Evolutionary conservation across 2,329 filamentous ascomycete genomes (phyloP).

Genomic region (Tolypocladium ophioglossoides): DNA sequence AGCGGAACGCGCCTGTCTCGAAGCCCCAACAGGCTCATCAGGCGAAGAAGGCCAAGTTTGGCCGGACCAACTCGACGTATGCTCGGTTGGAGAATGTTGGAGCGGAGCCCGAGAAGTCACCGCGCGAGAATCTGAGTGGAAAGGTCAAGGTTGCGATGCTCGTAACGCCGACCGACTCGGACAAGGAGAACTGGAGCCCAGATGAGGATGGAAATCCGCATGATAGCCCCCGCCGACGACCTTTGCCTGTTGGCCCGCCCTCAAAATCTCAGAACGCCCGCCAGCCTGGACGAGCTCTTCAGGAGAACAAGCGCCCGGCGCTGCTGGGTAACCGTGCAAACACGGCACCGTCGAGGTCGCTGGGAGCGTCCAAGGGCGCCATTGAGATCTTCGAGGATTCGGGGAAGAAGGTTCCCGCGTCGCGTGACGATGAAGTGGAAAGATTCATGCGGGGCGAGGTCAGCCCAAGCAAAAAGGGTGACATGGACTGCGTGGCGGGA

Average conservation of each 20-base stretch:
- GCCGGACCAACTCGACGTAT: slow-evolving; percentile 49
- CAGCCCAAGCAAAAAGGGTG: slow-evolving; percentile 62
- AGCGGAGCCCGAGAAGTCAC: slow-evolving; percentile 14
- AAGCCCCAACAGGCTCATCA: slow-evolving; percentile 20
- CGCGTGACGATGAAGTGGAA: slow-evolving; percentile 50
- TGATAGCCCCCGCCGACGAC: slow-evolving; percentile 19
- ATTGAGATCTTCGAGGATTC: slow-evolving; percentile 44
- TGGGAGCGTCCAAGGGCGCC: slow-evolving; percentile 19
- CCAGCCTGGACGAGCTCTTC: slow-evolving; percentile 29
- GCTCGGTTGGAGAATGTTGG: slow-evolving; percentile 43
- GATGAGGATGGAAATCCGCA: slow-evolving; percentile 34
- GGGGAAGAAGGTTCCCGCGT: slow-evolving; percentile 6
- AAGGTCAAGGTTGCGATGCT: slow-evolving; percentile 30
- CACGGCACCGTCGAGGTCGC: slow-evolving; percentile 27
- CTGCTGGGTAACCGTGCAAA: slow-evolving; percentile 26
- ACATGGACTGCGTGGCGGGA: slow-evolving; percentile 85
- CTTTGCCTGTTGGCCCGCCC: slow-evolving; percentile 21
- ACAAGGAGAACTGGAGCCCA: slow-evolving; percentile 86
- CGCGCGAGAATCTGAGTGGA: slow-evolving; percentile 10
- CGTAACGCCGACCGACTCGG: slow-evolving; percentile 53
- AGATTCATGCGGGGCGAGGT: slow-evolving; percentile 60
- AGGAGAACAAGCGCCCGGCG: slow-evolving; percentile 25
- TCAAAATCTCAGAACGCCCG: slow-evolving; percentile 24
- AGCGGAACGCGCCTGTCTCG: slow-evolving; percentile 47
- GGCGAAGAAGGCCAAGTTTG: slow-evolving; percentile 53